Conservation (phyloP, 1,139 yeast species). For the Scheffersomyces illinoinensis region DNA sequence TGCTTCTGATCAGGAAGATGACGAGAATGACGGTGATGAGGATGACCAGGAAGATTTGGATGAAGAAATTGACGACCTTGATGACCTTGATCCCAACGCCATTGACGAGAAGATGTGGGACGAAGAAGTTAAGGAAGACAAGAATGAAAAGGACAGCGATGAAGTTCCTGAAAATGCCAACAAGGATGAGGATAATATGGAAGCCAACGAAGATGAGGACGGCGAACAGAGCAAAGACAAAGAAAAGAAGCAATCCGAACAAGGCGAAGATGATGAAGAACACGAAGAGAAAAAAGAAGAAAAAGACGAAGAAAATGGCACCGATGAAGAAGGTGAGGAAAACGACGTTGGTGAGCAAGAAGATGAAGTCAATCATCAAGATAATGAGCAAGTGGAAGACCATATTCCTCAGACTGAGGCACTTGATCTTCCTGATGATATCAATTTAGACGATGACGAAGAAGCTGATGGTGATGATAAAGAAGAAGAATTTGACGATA, state of each 20-base stretch:
- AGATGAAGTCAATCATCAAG: conserved; percentile 73
- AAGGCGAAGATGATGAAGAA: conserved; percentile 37
- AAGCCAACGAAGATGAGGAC: conserved; percentile 59
- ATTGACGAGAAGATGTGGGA: conserved; percentile 99
- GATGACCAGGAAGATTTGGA: conserved; percentile 67
- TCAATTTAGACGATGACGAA: conserved; percentile 72
- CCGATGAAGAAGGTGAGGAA: conserved; percentile 48
- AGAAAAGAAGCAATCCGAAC: conserved; percentile 31
- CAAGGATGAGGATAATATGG: conserved; percentile 58
- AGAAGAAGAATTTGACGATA: conserved; percentile 31
- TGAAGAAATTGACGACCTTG: conserved; percentile 87
- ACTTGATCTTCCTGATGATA: conserved; percentile 82
- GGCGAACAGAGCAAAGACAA: conserved; percentile 36
- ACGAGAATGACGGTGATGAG: conserved; percentile 55
- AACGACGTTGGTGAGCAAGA: conserved; percentile 79
- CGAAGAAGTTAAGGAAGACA: conserved; percentile 77
- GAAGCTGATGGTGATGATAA: conserved; percentile 53
- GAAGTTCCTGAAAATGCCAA: conserved; percentile 58
- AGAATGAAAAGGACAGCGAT: conserved; percentile 73
- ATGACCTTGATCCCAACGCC: conserved; percentile 91
- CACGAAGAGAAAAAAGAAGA: conserved; percentile 28
- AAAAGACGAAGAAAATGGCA: conserved; percentile 33
- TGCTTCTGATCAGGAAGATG: conserved; percentile 66
- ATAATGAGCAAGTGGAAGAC: conserved; percentile 68
- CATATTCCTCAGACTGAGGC: conserved; percentile 80